phyloP scores from a whole-genome alignment of 2,329 filamentous ascomycete species.

The Microsporum audouinii region DNA sequence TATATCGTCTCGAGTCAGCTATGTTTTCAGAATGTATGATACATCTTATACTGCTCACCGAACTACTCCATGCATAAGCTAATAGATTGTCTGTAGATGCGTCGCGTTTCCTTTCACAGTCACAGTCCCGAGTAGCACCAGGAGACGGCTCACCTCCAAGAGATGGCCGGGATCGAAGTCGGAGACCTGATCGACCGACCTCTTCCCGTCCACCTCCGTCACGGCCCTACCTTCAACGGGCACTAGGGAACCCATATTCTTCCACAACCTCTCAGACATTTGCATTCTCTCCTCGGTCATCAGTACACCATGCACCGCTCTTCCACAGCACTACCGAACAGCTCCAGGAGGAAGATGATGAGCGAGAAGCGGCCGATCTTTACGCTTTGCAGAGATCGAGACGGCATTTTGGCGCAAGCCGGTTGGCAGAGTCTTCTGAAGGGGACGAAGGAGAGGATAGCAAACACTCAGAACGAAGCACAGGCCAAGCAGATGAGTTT shows the following conservation, averaged over 20 bases:
- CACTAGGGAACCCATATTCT: conserved; percentile 67
- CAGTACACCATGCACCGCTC: conserved; percentile 67
- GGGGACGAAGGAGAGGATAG: conserved; percentile 51
- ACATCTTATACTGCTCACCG: not conserved
- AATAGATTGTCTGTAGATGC: conserved; percentile 53
- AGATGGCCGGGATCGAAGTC: conserved; percentile 39
- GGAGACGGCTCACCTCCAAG: conserved; percentile 43
- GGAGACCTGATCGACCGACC: conserved; percentile 32
- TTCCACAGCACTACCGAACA: conserved; percentile 88
- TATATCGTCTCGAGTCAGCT: not conserved
- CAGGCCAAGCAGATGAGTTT: conserved; percentile 41
- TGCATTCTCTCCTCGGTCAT: conserved; percentile 66
- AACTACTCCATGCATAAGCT: not conserved
- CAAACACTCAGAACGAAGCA: conserved; percentile 22
- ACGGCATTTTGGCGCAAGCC: conserved; percentile 72
- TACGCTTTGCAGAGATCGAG: conserved; percentile 84
- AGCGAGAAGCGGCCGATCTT: conserved; percentile 84
- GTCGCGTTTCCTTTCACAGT: conserved; percentile 91
- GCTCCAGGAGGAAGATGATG: conserved; percentile 85
- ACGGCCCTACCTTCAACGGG: conserved; percentile 41
- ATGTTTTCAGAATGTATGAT: conserved; percentile 18
- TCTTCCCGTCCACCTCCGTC: conserved; percentile 40
- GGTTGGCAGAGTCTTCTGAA: conserved; percentile 75
- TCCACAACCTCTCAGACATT: conserved; percentile 57
- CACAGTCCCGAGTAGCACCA: conserved; percentile 78